Base-by-base conservation (phyloP, 2,329 filamentous ascomycete species). In the Claviceps capensis region DNA sequence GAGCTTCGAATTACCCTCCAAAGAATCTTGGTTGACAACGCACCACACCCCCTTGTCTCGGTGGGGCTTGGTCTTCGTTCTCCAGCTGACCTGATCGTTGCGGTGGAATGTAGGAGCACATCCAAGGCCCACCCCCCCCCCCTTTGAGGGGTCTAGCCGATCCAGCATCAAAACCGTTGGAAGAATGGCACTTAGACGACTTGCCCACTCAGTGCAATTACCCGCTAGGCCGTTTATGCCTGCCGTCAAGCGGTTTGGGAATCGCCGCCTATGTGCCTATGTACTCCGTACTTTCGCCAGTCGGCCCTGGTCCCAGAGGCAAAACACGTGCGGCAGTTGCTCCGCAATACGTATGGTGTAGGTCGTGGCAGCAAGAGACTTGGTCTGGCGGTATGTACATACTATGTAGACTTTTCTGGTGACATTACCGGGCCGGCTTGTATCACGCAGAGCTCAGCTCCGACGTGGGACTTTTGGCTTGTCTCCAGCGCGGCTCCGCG, bases 371-470 rank as follows among this genome's bases (percentile, higher is more conserved):
- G 47, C 48, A 51, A 52, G 50, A 56, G 45, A 17, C 52, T 11
- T 52, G 47, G 48, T 49, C 52, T 48, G 52, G 17, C 51, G 42
- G 19, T 22, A 26, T 6, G 5, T 26, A 26, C 6, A 6, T 23
- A 23, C 23, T 34, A 11, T 34, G 30, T 34, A 26, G 42, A 37
- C 38, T 22, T 48, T 13, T 34, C 30, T 48, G 47, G 37, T 52
- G 51, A 43, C 47, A 47, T 50, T 50, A 43, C 38, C 38, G 30
- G 51, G 43, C 36, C 48, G 40, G 36, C 43, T 53, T 53, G 50
- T 51, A 48, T 46, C 50, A 55, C 46, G 51, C 55, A 52, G 49
- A 54, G 56, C 55, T 54, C 56, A 55, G 58, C 56, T 57, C 56
- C 52, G 53, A 42, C 54, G 46, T 54, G 54, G 57, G 44, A 47